Evolutionary conservation across 2,329 filamentous ascomycete genomes (phyloP).

Genomic region (Trichoderma oligosporum): DNA sequence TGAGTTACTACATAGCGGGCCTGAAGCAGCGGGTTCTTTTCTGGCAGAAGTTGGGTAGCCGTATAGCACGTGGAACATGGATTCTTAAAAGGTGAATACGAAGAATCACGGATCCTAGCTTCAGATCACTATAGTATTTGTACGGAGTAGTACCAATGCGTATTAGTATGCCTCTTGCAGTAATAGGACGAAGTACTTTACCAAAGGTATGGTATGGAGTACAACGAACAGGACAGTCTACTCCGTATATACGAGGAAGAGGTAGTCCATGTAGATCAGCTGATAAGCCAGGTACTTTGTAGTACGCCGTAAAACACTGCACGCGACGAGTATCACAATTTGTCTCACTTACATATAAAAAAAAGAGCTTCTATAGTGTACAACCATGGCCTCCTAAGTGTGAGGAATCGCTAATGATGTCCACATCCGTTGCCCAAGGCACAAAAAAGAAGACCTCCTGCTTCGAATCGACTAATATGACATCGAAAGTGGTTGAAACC

Average conservation of each 20-base stretch:
- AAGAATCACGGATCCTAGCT: neutral
- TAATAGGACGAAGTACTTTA: no score
- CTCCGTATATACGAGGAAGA: constrained; percentile 15
- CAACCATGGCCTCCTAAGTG: no score
- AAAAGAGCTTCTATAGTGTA: no score
- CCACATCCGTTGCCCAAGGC: no score
- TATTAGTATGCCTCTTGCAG: no score
- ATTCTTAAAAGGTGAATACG: neutral
- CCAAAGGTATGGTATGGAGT: neutral
- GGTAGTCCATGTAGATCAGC: constrained; percentile 9
- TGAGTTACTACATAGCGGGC: neutral
- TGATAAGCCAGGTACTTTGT: no score
- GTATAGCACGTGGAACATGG: neutral
- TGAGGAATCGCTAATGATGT: no score
- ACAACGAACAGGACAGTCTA: neutral
- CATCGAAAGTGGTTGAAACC: constrained; percentile 13
- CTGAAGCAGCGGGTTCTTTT: no score
- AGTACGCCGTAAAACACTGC: neutral
- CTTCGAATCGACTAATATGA: neutral
- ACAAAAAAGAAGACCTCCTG: neutral
- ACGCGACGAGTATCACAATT: no score
- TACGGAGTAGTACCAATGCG: no score
- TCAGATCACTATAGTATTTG: neutral
- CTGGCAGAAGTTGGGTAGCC: no score
- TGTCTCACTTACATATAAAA: no score